Evolutionary conservation across 768 basidiomycete species (phyloP).

Genomic region (Leccinum subtestaceum): DNA sequence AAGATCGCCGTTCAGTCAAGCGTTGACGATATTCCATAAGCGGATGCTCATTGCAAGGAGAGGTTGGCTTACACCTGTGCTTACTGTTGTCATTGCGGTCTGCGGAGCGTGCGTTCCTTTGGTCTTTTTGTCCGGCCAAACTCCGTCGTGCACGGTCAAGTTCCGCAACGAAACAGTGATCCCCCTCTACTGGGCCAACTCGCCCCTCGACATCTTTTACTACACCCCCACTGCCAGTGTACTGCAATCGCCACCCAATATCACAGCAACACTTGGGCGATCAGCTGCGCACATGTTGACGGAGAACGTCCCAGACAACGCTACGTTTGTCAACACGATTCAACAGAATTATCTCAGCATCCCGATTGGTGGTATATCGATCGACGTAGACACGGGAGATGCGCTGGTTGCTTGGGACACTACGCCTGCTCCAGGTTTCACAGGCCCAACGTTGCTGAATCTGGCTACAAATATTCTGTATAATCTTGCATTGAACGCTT

Average conservation of each 20-base stretch:
- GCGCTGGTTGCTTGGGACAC: constrained; percentile 74
- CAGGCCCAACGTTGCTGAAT: constrained; percentile 63
- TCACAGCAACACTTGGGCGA: constrained; percentile 46
- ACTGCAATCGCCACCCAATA: constrained; percentile 53
- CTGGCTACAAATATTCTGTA: constrained; percentile 65
- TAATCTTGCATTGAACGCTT: constrained; percentile 56
- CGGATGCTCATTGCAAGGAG: constrained; percentile 59
- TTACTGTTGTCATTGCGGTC: constrained; percentile 53
- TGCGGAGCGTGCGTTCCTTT: constrained; percentile 67
- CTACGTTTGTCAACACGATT: constrained; percentile 57
- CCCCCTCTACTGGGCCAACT: constrained; percentile 56
- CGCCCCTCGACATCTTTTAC: constrained; percentile 36
- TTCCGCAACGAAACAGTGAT: constrained; percentile 38
- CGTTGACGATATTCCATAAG: constrained; percentile 72
- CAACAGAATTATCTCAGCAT: constrained; percentile 50
- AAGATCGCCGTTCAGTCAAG: constrained; percentile 59
- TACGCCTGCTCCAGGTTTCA: constrained; percentile 51
- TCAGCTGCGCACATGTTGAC: constrained; percentile 36
- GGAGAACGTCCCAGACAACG: constrained; percentile 49
- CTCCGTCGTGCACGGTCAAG: constrained; percentile 47
- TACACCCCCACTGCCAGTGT: constrained; percentile 36
- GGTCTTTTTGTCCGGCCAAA: constrained; percentile 53
- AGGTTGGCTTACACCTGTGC: constrained; percentile 64
- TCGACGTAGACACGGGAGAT: constrained; percentile 48
- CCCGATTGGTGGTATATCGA: constrained; percentile 66